Conservation (phyloP, 2,329 filamentous ascomycete genomes). For the Massarina eburnea region DNA sequence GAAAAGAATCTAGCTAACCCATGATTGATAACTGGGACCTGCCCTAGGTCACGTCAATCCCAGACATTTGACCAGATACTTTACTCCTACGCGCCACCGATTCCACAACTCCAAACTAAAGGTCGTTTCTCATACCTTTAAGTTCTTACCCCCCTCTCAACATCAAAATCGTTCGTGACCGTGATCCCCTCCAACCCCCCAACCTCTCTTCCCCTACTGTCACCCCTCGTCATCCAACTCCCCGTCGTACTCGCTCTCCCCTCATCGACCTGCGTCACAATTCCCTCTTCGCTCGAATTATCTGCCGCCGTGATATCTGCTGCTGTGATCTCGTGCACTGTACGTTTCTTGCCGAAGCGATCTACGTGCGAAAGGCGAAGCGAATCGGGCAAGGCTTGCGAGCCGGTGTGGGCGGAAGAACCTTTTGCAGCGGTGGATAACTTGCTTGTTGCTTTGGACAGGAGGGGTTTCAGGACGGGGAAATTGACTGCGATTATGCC, state of each 20-base stretch:
- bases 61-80: no score
- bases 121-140: no score
- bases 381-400: background rate
- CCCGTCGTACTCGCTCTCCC: background rate
- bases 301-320: background rate
- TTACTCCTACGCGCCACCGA: no score
- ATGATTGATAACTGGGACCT: no score
- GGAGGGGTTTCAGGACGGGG: background rate
- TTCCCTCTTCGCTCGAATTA: background rate
- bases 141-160: background rate
- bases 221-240: background rate
- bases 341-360: background rate
- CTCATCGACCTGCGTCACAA: background rate
- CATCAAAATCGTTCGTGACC: background rate
- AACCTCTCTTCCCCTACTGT: background rate
- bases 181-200: background rate
- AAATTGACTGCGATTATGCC: background rate
- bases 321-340: background rate
- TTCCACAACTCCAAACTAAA: no score
- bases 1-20: no score
- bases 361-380: background rate
- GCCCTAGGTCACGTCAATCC: no score
- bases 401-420: background rate
- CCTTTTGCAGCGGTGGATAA: background rate
- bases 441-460: background rate